phyloP scores from a whole-genome alignment of 371 early-diverging fungal genomes.

The Dentiscutata heterogama region DNA sequence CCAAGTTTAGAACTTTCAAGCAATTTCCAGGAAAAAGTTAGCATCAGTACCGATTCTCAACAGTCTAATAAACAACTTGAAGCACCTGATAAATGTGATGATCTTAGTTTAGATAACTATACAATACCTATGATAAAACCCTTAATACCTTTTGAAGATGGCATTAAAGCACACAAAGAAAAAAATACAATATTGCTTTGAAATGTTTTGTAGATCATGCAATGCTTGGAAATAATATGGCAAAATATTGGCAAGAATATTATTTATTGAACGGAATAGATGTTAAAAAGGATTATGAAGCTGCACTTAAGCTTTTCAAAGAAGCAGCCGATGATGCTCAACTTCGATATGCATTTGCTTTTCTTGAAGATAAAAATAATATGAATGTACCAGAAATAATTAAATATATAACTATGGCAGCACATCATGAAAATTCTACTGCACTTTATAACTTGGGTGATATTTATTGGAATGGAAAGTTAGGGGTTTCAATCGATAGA shows the following conservation, averaged over 20 bases:
- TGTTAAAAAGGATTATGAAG: background rate
- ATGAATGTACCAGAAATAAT: slow-evolving; percentile 5
- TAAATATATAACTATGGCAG: slow-evolving; percentile 32
- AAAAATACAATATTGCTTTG: slow-evolving; percentile 4
- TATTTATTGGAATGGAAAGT: slow-evolving; percentile 23
- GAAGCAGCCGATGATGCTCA: slow-evolving; percentile 23
- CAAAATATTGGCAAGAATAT: slow-evolving; percentile 29
- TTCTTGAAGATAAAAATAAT: slow-evolving; percentile 19
- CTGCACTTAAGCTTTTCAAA: slow-evolving; percentile 7
- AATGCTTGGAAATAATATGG: background rate
- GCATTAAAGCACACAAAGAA: slow-evolving; percentile 22
- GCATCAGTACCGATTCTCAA: too few relatives aligned
- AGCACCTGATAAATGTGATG: too few relatives aligned
- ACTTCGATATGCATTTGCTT: slow-evolving; percentile 33
- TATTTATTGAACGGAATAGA: background rate
- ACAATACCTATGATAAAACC: background rate
- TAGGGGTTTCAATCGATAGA: slow-evolving; percentile 14
- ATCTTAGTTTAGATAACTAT: too few relatives aligned
- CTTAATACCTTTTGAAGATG: slow-evolving; percentile 17
- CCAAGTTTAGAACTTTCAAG: too few relatives aligned
- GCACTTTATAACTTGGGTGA: too few relatives aligned
- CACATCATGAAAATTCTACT: slow-evolving; percentile 26
- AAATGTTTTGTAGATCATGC: slow-evolving; percentile 30
- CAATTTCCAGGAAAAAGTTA: too few relatives aligned
- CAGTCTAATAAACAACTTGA: too few relatives aligned